Base-by-base conservation (phyloP, 2,329 filamentous ascomycete genomes). In the Parafenestella ontariensis region DNA sequence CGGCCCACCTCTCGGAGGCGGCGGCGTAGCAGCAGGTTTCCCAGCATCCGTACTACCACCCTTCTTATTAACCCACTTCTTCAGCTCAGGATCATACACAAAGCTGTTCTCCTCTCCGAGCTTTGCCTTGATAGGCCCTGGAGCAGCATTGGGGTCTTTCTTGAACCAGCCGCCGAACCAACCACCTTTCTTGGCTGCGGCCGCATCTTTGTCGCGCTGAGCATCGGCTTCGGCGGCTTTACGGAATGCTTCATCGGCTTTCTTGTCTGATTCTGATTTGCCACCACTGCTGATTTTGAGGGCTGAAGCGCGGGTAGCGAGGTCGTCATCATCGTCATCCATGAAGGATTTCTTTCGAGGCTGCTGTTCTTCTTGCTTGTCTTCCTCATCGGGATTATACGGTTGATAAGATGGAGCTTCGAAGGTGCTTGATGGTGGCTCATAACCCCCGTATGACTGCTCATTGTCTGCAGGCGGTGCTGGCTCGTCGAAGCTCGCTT, bases 11-110 rank as follows among this genome's bases (percentile, higher is more conserved):
- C 84, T 87, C 0, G 93, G 93, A 4, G 92, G 93, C 1, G 95
- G 93, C 1, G 94, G 90, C 0, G 92, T 87, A 42, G 80, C 78
- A 23, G 80, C 76, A 21, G 82, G 73, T 26, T 83, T 80, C 59
- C 86, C 84, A 3, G 84, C 79, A 8, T 89, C 88, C 7, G 56
- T 84, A 13, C 79, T 80, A 11, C 88, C 88, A 10, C 87, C 86
- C 73, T 96, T 97, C 81, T 97, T 97, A 81, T 99, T 98, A 73
- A 99, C 83, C 96, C 96, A 99, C 73, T 95, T 92, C 81, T 96
- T 96, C 47, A 96, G 84, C n/a, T 97, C 91, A 2, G 92, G 90
- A 71, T 99, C 95, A 69, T 95, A 99, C 64, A 94, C 89, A 76
- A 99, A 97, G 41, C 88, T 92, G 75, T 87, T 96, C 70, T 95